Base-by-base conservation (phyloP, 108 stramenopile genomes). In the Mediolabrus comicus region DNA sequence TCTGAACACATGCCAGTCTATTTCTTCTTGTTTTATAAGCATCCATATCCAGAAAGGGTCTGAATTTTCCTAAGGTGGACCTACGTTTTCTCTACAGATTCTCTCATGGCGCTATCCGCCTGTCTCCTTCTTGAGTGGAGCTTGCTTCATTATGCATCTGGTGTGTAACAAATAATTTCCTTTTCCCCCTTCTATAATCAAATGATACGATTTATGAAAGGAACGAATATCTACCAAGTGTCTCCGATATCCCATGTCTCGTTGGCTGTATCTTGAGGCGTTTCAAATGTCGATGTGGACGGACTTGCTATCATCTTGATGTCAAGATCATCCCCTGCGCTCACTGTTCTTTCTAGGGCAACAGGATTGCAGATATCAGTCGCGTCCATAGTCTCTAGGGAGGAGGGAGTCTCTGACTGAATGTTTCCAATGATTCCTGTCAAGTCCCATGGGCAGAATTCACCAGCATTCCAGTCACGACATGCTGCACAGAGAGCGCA, bases 391-490 rank as follows among this genome's bases (percentile, higher is more conserved):
- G 17, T 43, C 19, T 43, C 41, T 0, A 13, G 14, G 36, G 41
- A 5, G 19, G 12, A 4, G 3, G 46, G 22, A 49, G 22, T 8
- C 46, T 49, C 46, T 49, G 46, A 22, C 6, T 49, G 46, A 3
- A 49, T 49, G 22, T 49, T 49, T 22, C 46, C 46, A 3, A 49
- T 49, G 22, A 49, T 4, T 7, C 46, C 46, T 49, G 46, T 49
- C 46, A 77, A 69, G 30, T 77, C 76, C 76, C 76, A 77, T 25
- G 76, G 76, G 36, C 76, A 77, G 65, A 77, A 77, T 54, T 77
- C 76, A 19, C 76, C 76, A 9, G 62, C 49, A 64, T 77, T 77
- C 76, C 76, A 77, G 51, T 77, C 76, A 24, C 76, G 76, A 17
- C 76, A 77, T 28, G 76, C 76, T 3, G 76, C 69, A 49, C 76